Evolutionary conservation across 2,329 filamentous ascomycete species (phyloP).

Genomic region (Boeremia lycopersici): DNA sequence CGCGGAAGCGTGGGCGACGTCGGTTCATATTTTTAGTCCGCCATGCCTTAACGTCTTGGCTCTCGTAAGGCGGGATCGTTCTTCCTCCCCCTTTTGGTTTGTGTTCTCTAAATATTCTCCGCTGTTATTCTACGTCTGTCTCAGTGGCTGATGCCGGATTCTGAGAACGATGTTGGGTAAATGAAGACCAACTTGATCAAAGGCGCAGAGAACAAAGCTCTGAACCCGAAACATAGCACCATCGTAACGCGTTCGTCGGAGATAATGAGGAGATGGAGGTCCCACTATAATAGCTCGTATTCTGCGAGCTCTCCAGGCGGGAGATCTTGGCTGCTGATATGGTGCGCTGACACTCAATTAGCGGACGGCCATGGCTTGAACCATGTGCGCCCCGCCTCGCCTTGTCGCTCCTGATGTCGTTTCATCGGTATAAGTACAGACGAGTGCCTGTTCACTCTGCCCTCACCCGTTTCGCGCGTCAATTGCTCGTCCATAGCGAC

Average conservation of each 20-base stretch:
- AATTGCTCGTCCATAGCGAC: conserved; percentile 29
- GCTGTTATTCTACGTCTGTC: background rate
- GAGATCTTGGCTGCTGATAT: conserved; percentile 30
- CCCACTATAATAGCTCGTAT: conserved; percentile 25
- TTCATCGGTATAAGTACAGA: conserved; percentile 31
- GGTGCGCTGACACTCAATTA: conserved; percentile 19
- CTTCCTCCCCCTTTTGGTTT: background rate
- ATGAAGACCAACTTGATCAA: background rate
- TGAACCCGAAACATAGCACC: background rate
- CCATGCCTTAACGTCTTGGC: conserved; percentile 21
- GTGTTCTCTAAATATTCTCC: conserved; percentile 5
- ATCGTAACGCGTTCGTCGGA: conserved; percentile 4
- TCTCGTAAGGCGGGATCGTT: conserved; percentile 7
- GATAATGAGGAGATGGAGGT: conserved; percentile 2
- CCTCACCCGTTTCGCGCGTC: conserved; percentile 33
- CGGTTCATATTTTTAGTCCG: conserved; percentile 25
- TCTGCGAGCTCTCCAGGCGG: conserved; percentile 15
- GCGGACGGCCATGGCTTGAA: conserved; percentile 23
- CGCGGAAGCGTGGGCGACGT: conserved; percentile 16
- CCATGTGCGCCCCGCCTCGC: conserved; percentile 25
- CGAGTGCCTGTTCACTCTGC: conserved; percentile 4
- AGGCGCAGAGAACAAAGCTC: background rate
- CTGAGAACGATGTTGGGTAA: background rate
- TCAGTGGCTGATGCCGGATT: background rate
- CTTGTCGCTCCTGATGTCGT: conserved; percentile 12